These are phyloP conservation scores for Stereocaulon alpinum DNA, from an alignment of 495 filamentous ascomycete genomes.

Conservation along the genomic window DNA sequence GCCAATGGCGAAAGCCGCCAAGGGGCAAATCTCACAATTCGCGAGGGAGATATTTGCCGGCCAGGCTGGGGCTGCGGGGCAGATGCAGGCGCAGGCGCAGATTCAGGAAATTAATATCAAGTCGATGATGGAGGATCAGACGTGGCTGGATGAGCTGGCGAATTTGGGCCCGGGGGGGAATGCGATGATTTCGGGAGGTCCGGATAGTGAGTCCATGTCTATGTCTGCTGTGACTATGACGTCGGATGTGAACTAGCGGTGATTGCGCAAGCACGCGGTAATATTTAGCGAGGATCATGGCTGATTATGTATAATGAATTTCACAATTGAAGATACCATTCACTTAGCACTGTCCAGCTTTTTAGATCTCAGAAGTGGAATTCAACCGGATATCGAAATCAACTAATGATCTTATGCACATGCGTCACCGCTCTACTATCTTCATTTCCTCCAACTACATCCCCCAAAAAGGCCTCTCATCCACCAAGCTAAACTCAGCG, in stretches of 20 bases:
- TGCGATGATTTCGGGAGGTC: neutral
- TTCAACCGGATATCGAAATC: neutral
- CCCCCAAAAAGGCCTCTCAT: too few relatives aligned
- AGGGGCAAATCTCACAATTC: neutral
- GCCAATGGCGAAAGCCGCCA: neutral
- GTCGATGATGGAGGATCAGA: slow-evolving; percentile 3
- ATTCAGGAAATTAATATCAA: neutral
- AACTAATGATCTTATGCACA: neutral
- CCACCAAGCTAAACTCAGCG: too few relatives aligned
- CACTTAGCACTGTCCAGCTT: too few relatives aligned
- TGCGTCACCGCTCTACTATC: too few relatives aligned
- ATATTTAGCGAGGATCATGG: too few relatives aligned
- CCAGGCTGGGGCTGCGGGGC: neutral
- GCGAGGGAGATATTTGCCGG: neutral
- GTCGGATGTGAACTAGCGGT: too few relatives aligned
- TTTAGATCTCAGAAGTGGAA: neutral
- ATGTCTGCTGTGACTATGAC: too few relatives aligned
- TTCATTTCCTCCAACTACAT: too few relatives aligned
- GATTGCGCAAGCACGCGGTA: too few relatives aligned
- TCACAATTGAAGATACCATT: too few relatives aligned
- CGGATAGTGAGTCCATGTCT: neutral
- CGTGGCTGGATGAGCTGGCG: neutral
- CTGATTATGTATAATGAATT: too few relatives aligned
- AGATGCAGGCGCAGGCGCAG: neutral
- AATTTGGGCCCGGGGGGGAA: neutral